Conservation (phyloP, 129 eudicot genomes). For the Cynara cardunculus region DNA sequence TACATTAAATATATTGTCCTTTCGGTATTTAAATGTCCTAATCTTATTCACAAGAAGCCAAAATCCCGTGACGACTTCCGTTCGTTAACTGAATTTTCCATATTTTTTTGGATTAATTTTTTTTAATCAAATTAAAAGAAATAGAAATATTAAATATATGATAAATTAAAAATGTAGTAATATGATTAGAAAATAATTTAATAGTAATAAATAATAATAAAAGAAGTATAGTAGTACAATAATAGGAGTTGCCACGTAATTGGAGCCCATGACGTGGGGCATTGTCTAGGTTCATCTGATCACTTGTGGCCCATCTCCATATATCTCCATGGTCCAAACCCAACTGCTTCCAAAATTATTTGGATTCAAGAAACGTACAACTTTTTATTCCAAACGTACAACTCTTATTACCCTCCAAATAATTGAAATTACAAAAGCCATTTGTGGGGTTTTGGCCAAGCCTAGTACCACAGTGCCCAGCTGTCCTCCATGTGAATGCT, state of each 20-base stretch:
- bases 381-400: constrained; percentile 15
- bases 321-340: constrained; percentile 31
- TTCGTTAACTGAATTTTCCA: not conserved
- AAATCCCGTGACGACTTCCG: not conserved
- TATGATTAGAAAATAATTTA: not conserved
- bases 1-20: not conserved
- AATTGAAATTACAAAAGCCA: not conserved
- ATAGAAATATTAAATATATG: not conserved
- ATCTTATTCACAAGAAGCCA: not conserved
- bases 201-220: not conserved
- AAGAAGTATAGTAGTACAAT: constrained; percentile 1
- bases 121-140: not conserved
- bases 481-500: constrained; percentile 36
- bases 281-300: constrained; percentile 35
- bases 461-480: constrained; percentile 30
- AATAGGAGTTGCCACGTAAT: constrained; percentile 19
- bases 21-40: not conserved
- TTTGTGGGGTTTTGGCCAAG: constrained; percentile 22
- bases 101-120: not conserved
- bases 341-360: constrained; percentile 19
- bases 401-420: not conserved
- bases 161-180: not conserved
- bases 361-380: constrained; percentile 6
- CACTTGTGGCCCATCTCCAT: constrained; percentile 29
- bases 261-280: constrained; percentile 25